These are phyloP conservation scores for Pichia sp. DNA, from an alignment of 1,139 yeast genomes.

Conservation along the genomic window DNA sequence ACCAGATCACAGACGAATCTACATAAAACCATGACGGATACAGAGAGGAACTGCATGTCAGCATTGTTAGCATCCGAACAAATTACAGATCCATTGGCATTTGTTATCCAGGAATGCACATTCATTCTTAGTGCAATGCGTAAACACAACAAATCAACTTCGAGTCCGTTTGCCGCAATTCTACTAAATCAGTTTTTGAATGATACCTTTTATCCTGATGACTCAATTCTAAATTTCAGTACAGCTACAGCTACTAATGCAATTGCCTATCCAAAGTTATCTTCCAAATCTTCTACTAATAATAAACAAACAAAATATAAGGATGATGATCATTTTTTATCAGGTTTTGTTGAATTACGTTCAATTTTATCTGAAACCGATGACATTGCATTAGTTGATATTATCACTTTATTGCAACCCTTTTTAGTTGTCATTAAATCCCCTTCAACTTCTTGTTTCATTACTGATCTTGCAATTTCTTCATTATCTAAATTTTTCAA, in stretches of 20 bases:
- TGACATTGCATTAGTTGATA: conserved; percentile 54
- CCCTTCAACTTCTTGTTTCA: conserved; percentile 77
- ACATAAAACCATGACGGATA: neutral
- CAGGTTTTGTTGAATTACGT: conserved; percentile 76
- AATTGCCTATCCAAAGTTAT: conserved; percentile 13
- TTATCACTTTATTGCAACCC: conserved; percentile 75
- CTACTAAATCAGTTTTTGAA: conserved; percentile 47
- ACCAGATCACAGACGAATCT: too few species aligned
- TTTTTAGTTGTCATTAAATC: conserved; percentile 82
- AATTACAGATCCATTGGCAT: conserved; percentile 61
- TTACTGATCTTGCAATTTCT: conserved; percentile 75
- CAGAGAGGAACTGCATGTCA: too few species aligned
- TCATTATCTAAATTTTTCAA: conserved; percentile 66
- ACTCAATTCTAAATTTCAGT: conserved; percentile 1
- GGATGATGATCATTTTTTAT: conserved; percentile 58
- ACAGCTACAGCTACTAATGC: neutral
- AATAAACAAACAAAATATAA: conserved; percentile 21
- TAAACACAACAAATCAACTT: conserved; percentile 59
- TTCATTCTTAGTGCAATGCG: conserved; percentile 87
- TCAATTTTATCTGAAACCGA: conserved; percentile 57
- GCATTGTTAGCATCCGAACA: too few species aligned
- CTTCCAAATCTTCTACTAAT: conserved; percentile 23
- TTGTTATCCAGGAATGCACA: conserved; percentile 85
- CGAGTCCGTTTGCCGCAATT: conserved; percentile 81
- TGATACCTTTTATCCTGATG: conserved; percentile 10